Base-by-base conservation (phyloP, 1,139 yeast species). In the Candida pseudocylindracea region DNA sequence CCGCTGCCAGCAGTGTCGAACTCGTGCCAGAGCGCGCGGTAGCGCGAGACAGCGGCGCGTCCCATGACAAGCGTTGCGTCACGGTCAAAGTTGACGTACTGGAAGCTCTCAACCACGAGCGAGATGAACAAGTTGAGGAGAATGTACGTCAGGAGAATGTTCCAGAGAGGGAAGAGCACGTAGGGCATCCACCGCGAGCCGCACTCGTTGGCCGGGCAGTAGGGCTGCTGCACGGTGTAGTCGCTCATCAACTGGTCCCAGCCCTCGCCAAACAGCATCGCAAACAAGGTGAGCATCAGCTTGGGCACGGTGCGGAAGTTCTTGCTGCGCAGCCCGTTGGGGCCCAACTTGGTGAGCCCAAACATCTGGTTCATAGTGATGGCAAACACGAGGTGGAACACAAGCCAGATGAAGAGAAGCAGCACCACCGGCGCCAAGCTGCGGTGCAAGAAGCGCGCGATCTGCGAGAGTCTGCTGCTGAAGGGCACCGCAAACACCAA, bases 191-290 rank as follows among this genome's bases (percentile, higher is more conserved):
- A 61, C 34, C 58, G 55, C 39, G 67, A 72, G 0, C 96, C 98
- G 52, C 98, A 88, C 48, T 85, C 96, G 20, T 15, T 15, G 3
- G 53, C 45, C 3, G 63, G 55, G 48, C 98, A 88, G 42, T 56
- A 71, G 0, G 96, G 96, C 1, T 54, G 43, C 12, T 54, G 57
- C 7, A 83, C 50, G 1, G 72, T 60, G 45, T 67, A 75, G 49
- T 88, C 96, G 33, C 61, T 60, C 88, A 88, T 72, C 30, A 79
- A 63, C 45, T 76, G 69, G 46, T 88, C 88, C 98, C 98, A 88
- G 1, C 93, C 93, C 52, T 88, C 96, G 10, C 96, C 98, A 50
- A 88, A 81, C 54, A 93, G 78, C 60, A 78, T 72, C 40, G 85
- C 64, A 54, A 85, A 85, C 26, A 88, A 51, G 32, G 83, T 51